Conservation (phyloP, 2,329 filamentous ascomycete species). For the Sporothrix curviconia region DNA sequence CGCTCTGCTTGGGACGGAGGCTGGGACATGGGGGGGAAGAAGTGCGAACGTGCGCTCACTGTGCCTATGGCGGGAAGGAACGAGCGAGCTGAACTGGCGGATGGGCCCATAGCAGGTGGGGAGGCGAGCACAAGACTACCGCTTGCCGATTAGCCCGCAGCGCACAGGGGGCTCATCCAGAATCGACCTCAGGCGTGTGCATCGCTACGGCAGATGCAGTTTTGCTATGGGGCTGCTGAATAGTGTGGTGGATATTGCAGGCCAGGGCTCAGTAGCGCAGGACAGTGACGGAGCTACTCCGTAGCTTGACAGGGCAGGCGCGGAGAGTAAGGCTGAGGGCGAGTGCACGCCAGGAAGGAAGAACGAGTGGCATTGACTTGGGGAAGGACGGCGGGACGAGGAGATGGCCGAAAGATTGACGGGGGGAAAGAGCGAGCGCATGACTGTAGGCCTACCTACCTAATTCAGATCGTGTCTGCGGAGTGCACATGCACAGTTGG, state of each 20-base stretch:
- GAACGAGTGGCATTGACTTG: too few species aligned
- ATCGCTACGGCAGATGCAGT: background rate
- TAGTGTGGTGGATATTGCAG: constrained; percentile 13
- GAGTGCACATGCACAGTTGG: too few species aligned
- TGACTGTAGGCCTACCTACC: too few species aligned
- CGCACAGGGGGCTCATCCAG: background rate
- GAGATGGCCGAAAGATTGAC: too few species aligned
- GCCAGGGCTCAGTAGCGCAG: constrained; percentile 11
- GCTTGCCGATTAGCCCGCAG: constrained; percentile 1
- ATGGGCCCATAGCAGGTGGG: background rate
- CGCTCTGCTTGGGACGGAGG: background rate
- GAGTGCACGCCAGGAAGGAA: background rate
- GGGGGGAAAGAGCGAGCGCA: too few species aligned
- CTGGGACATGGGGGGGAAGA: background rate
- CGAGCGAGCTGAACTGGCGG: background rate
- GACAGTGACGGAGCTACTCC: background rate
- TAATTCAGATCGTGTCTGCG: too few species aligned
- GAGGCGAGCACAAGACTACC: background rate
- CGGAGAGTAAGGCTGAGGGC: constrained; percentile 2
- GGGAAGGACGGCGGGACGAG: too few species aligned
- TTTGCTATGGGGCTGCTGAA: background rate
- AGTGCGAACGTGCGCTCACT: background rate
- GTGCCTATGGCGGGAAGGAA: constrained; percentile 1
- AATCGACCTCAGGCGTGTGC: background rate
- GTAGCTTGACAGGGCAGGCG: background rate